A percentile compares a stretch with the other conserved stretches of the same genome.
Evolutionary conservation across 371 early-diverging fungal species (phyloP).

Genomic region (Mortierella sp.): DNA sequence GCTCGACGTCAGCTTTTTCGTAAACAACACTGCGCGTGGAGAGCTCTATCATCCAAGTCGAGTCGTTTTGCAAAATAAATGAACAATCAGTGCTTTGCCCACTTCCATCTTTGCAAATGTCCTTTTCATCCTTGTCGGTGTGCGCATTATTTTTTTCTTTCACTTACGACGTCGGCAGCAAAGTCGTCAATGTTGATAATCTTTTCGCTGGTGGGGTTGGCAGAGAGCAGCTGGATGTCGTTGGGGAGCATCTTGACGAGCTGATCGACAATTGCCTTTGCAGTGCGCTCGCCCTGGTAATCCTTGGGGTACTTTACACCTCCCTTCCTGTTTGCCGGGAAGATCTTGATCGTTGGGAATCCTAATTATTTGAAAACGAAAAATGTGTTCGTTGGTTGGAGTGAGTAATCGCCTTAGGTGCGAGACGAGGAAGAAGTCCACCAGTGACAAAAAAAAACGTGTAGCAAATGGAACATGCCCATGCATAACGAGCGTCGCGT

Average conservation of each 20-base stretch:
- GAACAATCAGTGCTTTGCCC: too few relatives aligned
- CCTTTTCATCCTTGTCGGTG: too few relatives aligned
- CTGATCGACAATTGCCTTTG: constrained; percentile 80
- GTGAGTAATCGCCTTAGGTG: neutral
- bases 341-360: constrained; percentile 96
- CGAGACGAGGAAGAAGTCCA: neutral
- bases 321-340: constrained; percentile 63
- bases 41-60: constrained; percentile 48
- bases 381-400: neutral
- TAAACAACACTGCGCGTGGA: constrained; percentile 83
- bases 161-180: constrained; percentile 63
- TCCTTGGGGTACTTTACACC: constrained; percentile 76
- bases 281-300: constrained; percentile 87
- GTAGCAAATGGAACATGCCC: too few relatives aligned
- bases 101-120: too few relatives aligned
- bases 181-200: constrained; percentile 69
- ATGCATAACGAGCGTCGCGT: too few relatives aligned
- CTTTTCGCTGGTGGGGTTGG: constrained; percentile 66
- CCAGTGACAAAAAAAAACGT: neutral
- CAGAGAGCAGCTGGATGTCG: constrained; percentile 64
- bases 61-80: constrained; percentile 19
- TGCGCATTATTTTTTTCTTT: too few relatives aligned
- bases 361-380: constrained; percentile 60
- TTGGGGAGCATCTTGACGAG: constrained; percentile 74
- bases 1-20: constrained; percentile 78